Conservation (phyloP, 177 flowering plant genomes). For the Vitis hybrid region DNA sequence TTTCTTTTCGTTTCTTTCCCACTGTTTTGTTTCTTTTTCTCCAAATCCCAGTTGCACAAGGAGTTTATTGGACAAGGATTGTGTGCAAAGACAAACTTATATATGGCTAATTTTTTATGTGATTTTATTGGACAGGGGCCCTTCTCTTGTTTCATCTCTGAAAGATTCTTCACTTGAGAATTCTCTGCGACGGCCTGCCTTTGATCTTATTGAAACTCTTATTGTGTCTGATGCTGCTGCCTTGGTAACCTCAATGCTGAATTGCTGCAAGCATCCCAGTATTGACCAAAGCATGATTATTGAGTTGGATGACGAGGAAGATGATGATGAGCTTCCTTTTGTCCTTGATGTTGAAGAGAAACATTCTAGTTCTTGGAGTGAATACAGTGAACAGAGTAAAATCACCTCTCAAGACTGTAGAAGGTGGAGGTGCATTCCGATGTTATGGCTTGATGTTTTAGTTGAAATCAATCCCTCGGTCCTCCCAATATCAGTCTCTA, state of each 20-base stretch:
- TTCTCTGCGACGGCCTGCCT: constrained; percentile 89
- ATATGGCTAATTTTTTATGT: not conserved
- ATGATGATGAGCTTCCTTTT: constrained; percentile 36
- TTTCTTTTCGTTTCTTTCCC: not conserved
- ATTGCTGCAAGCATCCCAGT: constrained; percentile 15
- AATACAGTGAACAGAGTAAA: constrained; percentile 54
- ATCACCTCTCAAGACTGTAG: constrained; percentile 49
- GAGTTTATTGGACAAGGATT: constrained; percentile 1
- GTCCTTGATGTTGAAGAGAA: constrained; percentile 47
- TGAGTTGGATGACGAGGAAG: constrained; percentile 45
- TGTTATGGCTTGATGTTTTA: constrained; percentile 83
- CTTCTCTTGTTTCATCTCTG: constrained; percentile 75
- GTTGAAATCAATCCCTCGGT: constrained; percentile 59
- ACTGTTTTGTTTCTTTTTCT: not conserved
- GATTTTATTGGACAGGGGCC: constrained; percentile 62
- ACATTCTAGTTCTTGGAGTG: constrained; percentile 68
- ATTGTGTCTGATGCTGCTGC: constrained; percentile 90
- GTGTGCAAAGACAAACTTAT: not conserved
- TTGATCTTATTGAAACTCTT: constrained; percentile 82
- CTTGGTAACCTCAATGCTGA: constrained; percentile 41
- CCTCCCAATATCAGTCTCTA: constrained; percentile 73
- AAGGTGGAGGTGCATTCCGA: constrained; percentile 92
- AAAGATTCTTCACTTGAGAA: constrained; percentile 78
- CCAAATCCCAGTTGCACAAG: not conserved
- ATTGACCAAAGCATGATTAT: constrained; percentile 19